Base-by-base conservation (phyloP, 257 asterid species). In the Thymus quinquecostatus region DNA sequence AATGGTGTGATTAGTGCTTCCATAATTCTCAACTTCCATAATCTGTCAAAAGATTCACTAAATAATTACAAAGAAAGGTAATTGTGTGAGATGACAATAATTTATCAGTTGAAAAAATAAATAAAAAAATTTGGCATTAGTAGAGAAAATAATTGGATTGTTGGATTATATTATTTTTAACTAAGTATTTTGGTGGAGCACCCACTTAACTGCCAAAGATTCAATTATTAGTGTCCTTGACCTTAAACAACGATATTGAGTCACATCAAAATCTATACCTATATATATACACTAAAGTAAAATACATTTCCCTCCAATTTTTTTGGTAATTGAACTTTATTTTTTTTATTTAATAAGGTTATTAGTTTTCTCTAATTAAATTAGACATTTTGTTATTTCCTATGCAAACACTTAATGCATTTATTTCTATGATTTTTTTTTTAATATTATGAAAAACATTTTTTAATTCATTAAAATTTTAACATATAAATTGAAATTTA, bases 101-200 rank as follows among this genome's bases (percentile, higher is more conserved):
- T 54, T 61, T 54, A 58, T 58, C 40, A 59, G 69, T 47, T 63
- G 38, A 50, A 72, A 21, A n/a, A n/a, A n/a, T n/a, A 54, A 32
- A 27, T 34, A 32, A 38, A 13, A 27, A 47, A 14, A 64, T n/a
- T 64, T 57, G 73, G 73, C 12, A 36, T 32, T 44, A 13, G 60
- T 68, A 60, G 74, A 68, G 0, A 68, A 68, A 74, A 74, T 74
- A 68, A 74, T 66, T 74, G 73, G 63, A 68, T 36, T 58, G n/a
- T n/a, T 60, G 51, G 41, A 60, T 75, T 75, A 54, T n/a, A n/a
- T n/a, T 70, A 41, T 63, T 63, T 69, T 47, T 34, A 62, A 63
- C 61, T 44, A 51, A 54, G 47, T 54, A 2, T 38, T 70, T 56
- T 29, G 64, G 75, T 70, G 75, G 76, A 72, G 51, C 50, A 2